Base-by-base conservation (phyloP, 2,329 filamentous ascomycete species). In the Cercospora sp. region DNA sequence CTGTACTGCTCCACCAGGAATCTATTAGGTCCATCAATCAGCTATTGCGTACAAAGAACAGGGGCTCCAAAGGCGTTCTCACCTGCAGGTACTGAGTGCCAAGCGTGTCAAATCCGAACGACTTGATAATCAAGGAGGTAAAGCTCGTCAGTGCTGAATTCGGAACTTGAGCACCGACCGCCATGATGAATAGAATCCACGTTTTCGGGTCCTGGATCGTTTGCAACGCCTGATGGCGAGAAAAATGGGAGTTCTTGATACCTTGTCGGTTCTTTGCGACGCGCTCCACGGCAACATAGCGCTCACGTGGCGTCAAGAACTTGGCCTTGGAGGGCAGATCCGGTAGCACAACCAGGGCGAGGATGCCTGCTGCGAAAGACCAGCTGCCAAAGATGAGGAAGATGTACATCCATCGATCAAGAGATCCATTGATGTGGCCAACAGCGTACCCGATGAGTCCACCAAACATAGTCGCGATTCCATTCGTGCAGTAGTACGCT, bases 391-490 rank as follows among this genome's bases (percentile, higher is more conserved):
- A 87, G 68, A 89, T 87, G 16, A 88, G 71, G 77, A 87, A 89
- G 20, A 88, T 82, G 67, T 86, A 86, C 82, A 84, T 85, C 85
- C 85, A 88, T 26, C 79, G 76, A 0, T 81, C 78, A 3, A 87
- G 78, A 0, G 82, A 84, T 4, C 82, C 80, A 0, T 78, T 82
- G 71, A 89, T 89, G 73, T 89, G 85, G 1, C 87, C 87, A 9
- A 89, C 82, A 5, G 84, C 87, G 69, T 88, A 88, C 1, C 85
- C 85, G 9, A 88, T 82, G 0, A 88, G 75, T 0, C 83, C 86
- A n/a, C 87, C 87, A 64, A 89, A 86, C 83, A 88, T 87, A 12
- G 85, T 87, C 2, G 86, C 87, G 12, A 89, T 80, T 2, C 87
- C 87, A 70, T 88, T 88, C 1, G 84, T 86, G 69, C 84, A 84